Evolutionary conservation across 108 stramenopile species (phyloP).

Genomic region (Conticribra guillardii): DNA sequence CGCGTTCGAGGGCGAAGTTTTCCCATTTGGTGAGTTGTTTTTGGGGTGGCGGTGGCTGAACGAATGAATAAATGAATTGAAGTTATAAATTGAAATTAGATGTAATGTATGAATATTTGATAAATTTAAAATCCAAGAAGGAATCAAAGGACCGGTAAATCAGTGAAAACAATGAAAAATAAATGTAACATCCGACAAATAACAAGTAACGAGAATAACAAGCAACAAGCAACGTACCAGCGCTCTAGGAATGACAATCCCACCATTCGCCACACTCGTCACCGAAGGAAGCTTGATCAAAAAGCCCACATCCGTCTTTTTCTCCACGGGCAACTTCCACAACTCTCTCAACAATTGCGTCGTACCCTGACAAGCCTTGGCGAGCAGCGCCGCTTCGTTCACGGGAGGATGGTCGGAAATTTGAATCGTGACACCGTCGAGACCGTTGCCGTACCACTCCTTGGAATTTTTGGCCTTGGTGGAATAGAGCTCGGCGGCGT

Average conservation of each 20-base stretch:
- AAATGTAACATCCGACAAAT: no score
- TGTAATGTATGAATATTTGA: no score
- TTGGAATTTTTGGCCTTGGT: conserved; percentile 25
- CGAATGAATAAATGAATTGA: no score
- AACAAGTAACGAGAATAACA: no score
- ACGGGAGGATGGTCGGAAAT: not conserved
- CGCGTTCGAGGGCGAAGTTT: conserved; percentile 84
- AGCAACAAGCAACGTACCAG: no score
- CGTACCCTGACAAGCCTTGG: conserved; percentile 77
- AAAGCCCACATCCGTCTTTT: conserved; percentile 70
- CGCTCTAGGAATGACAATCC: conserved; percentile 57
- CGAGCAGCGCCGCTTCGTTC: conserved; percentile 70
- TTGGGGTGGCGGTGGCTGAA: conserved; percentile 83
- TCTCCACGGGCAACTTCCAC: conserved; percentile 78
- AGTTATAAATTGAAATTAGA: no score
- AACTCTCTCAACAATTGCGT: conserved; percentile 74
- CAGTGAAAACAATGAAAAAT: no score
- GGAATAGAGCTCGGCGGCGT: conserved; percentile 56
- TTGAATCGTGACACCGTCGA: conserved; percentile 24
- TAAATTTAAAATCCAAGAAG: no score
- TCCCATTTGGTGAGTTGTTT: conserved; percentile 92
- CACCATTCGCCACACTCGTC: conserved; percentile 23
- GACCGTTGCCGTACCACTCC: conserved; percentile 25
- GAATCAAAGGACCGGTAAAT: no score
- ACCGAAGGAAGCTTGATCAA: conserved; percentile 64